These are phyloP conservation scores for Creolimax fragrantissima DNA, from an alignment of 78 protist species.

Conservation along the genomic window DNA sequence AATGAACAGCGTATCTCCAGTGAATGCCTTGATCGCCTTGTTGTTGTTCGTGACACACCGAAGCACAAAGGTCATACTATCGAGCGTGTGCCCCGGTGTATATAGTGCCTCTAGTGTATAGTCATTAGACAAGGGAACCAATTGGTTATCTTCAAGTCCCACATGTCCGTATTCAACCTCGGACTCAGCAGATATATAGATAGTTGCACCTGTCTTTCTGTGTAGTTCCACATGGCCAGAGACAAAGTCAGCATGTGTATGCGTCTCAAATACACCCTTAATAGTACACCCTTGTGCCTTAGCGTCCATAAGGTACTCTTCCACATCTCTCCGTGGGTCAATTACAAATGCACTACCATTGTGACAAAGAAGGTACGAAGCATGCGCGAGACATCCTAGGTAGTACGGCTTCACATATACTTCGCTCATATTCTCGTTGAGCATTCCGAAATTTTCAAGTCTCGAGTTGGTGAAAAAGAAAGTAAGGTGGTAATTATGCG, in stretches of 20 bases:
- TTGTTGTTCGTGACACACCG: no score
- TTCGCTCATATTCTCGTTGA: no score
- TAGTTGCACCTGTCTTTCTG: background rate
- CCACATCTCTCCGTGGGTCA: conserved; percentile 17
- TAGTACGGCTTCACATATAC: background rate
- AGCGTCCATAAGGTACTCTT: background rate
- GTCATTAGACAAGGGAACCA: background rate
- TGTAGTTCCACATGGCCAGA: conserved; percentile 17
- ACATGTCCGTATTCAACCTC: background rate
- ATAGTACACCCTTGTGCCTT: background rate
- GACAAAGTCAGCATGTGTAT: conserved; percentile 22
- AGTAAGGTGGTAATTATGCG: no score
- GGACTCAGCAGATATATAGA: background rate
- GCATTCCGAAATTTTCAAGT: no score
- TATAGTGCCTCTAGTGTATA: background rate
- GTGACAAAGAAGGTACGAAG: background rate
- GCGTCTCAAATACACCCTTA: background rate
- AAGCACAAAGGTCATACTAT: background rate
- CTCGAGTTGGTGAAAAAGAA: no score
- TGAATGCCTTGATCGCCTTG: conserved; percentile 8
- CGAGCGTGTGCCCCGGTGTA: conserved; percentile 19
- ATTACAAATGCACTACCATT: background rate
- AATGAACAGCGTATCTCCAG: conserved; percentile 41
- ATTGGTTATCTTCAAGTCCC: background rate
- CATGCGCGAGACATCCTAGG: conserved; percentile 11